Percentiles rank a stretch among this genome's conserved stretches.
Evolutionary conservation across 768 basidiomycete species (phyloP).

Genomic region (Lentinula edodes): DNA sequence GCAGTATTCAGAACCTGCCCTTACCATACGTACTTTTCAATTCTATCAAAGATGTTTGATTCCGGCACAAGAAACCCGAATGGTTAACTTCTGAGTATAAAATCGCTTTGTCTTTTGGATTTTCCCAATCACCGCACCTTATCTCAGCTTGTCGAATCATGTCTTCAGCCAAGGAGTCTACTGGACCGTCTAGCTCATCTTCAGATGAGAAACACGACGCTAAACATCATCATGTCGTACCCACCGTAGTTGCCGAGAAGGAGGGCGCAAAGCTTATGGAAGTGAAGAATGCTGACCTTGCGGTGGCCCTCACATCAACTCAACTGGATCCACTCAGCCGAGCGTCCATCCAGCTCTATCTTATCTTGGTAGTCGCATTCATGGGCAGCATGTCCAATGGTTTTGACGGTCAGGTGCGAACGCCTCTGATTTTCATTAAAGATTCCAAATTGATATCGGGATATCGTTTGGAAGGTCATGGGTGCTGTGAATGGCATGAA

Average conservation of each 20-base stretch:
- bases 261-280: constrained; percentile 18
- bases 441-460: background rate
- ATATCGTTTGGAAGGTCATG: constrained; percentile 28
- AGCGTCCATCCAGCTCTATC: constrained; percentile 35
- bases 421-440: background rate
- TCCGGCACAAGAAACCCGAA: background rate
- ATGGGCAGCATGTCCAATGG: constrained; percentile 43
- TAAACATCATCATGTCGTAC: background rate
- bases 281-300: constrained; percentile 37
- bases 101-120: background rate
- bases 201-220: background rate
- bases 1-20: too few relatives aligned
- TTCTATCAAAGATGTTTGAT: background rate
- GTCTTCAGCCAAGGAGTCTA: background rate
- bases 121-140: background rate
- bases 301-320: constrained; percentile 37
- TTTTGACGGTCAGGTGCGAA: constrained; percentile 38
- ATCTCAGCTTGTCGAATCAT: background rate
- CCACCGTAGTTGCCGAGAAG: constrained; percentile 8
- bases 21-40: background rate
- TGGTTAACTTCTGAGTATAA: background rate
- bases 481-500: constrained; percentile 43
- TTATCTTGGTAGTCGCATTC: constrained; percentile 35
- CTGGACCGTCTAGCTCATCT: background rate
- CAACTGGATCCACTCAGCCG: constrained; percentile 32